Percentiles rank a stretch among this genome's conserved stretches.
These are phyloP conservation scores for Micractinium sp. DNA, from an alignment of 139 green algal species.

Conservation along the genomic window DNA sequence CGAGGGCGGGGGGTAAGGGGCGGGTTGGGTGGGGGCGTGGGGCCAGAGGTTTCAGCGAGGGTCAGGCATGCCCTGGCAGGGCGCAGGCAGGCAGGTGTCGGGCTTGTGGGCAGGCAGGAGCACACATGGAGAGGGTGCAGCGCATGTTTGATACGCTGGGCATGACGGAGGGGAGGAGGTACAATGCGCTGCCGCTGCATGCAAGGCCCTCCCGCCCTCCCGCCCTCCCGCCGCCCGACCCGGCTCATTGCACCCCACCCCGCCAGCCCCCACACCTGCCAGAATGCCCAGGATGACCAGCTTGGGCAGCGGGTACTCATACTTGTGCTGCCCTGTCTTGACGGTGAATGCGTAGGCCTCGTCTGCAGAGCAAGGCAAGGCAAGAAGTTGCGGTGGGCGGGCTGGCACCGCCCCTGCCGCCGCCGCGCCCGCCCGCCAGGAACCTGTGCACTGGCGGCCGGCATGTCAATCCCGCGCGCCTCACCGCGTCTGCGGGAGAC, in stretches of 20 bases:
- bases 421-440: not conserved
- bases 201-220: not conserved
- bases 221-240: too few species aligned
- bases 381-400: not conserved
- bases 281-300: slow-evolving; percentile 8
- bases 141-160: not conserved
- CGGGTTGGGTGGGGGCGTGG: too few species aligned
- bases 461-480: not conserved
- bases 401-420: not conserved
- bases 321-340: not conserved
- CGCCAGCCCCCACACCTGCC: not conserved
- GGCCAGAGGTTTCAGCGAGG: not conserved
- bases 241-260: not conserved
- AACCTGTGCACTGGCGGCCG: not conserved
- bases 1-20: too few species aligned
- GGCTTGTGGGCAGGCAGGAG: not conserved
- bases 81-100: not conserved
- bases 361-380: not conserved
- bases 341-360: slow-evolving; percentile 17
- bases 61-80: not conserved
- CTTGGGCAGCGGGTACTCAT: slow-evolving; percentile 11
- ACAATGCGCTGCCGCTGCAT: not conserved
- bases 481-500: too few species aligned
- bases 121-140: not conserved
- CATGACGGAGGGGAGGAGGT: not conserved